phyloP scores from a whole-genome alignment of 139 green algal genomes.

The Coelastrella sp. region DNA sequence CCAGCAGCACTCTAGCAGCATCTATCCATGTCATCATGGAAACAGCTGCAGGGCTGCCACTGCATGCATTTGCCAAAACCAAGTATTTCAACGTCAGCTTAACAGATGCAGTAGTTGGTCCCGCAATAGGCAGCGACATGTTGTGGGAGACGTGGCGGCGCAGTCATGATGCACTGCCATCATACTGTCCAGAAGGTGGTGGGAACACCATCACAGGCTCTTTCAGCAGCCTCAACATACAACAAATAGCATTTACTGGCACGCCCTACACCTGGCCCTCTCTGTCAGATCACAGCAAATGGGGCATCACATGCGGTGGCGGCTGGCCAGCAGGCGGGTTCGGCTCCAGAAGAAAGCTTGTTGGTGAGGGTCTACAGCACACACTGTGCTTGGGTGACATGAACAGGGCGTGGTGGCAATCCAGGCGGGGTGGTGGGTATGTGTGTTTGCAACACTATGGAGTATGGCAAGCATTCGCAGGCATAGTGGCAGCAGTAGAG shows the following conservation, averaged over 20 bases:
- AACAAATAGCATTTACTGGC: background rate
- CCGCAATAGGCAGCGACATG: slow-evolving; percentile 14
- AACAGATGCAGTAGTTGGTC: slow-evolving; percentile 17
- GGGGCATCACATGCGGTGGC: slow-evolving; percentile 12
- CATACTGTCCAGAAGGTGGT: background rate
- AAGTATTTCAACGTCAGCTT: background rate
- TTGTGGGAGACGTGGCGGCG: slow-evolving; percentile 47
- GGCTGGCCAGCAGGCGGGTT: too few relatives aligned
- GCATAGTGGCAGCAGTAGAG: slow-evolving; percentile 37
- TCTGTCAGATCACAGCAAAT: slow-evolving; percentile 41
- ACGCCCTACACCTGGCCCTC: slow-evolving; percentile 8
- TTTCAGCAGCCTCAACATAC: slow-evolving; percentile 38
- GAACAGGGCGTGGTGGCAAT: slow-evolving; percentile 42
- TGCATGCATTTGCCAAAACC: slow-evolving; percentile 21
- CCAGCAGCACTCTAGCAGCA: background rate
- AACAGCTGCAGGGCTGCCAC: background rate
- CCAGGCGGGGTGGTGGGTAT: slow-evolving; percentile 23
- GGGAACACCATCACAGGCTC: background rate
- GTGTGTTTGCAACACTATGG: slow-evolving; percentile 23
- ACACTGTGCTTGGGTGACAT: slow-evolving; percentile 38
- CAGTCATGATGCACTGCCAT: slow-evolving; percentile 41
- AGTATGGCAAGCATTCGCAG: slow-evolving; percentile 28
- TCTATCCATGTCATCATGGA: background rate
- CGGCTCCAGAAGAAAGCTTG: too few relatives aligned
- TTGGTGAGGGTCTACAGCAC: background rate